phyloP scores from a whole-genome alignment of 352 stramenopile species.

The Phytophthora pinifolia region DNA sequence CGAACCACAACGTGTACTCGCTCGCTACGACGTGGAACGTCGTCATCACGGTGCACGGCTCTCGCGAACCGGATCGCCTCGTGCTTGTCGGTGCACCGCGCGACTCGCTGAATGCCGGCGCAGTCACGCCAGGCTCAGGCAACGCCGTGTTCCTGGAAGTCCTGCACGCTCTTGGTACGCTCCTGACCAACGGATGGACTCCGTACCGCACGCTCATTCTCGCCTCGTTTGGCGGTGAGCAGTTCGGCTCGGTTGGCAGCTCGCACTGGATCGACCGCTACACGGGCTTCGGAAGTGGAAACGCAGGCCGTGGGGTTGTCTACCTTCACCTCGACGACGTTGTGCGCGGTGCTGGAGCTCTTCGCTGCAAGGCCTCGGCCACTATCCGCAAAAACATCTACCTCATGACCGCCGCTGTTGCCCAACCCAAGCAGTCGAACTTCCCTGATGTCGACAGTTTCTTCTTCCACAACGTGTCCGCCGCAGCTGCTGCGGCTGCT shows the following conservation, averaged over 20 bases:
- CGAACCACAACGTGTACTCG: slow-evolving; percentile 69
- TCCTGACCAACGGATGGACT: slow-evolving; percentile 71
- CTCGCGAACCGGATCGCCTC: slow-evolving; percentile 73
- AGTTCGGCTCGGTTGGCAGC: slow-evolving; percentile 77
- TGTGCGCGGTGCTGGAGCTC: slow-evolving; percentile 60
- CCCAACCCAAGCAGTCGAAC: slow-evolving; percentile 59
- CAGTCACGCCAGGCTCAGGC: slow-evolving; percentile 61
- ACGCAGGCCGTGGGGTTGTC: slow-evolving; percentile 61
- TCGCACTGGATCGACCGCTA: slow-evolving; percentile 86
- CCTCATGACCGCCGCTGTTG: slow-evolving; percentile 65
- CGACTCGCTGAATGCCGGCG: slow-evolving; percentile 69
- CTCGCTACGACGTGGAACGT: slow-evolving; percentile 83
- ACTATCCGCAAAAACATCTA: slow-evolving; percentile 79
- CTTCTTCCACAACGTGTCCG: slow-evolving; percentile 38
- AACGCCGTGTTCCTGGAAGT: slow-evolving; percentile 83
- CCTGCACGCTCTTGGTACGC: slow-evolving; percentile 52
- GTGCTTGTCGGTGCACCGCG: slow-evolving; percentile 72
- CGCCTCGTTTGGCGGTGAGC: slow-evolving; percentile 74
- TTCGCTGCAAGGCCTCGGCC: slow-evolving; percentile 70
- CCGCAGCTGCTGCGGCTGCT: neutral
- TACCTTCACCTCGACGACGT: slow-evolving; percentile 76
- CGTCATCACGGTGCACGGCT: slow-evolving; percentile 66
- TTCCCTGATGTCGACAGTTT: slow-evolving; percentile 47
- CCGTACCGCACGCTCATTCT: slow-evolving; percentile 79
- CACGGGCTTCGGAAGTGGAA: slow-evolving; percentile 42